Conservation (phyloP, 2,329 filamentous ascomycete genomes). For the Diaporthe sp. region DNA sequence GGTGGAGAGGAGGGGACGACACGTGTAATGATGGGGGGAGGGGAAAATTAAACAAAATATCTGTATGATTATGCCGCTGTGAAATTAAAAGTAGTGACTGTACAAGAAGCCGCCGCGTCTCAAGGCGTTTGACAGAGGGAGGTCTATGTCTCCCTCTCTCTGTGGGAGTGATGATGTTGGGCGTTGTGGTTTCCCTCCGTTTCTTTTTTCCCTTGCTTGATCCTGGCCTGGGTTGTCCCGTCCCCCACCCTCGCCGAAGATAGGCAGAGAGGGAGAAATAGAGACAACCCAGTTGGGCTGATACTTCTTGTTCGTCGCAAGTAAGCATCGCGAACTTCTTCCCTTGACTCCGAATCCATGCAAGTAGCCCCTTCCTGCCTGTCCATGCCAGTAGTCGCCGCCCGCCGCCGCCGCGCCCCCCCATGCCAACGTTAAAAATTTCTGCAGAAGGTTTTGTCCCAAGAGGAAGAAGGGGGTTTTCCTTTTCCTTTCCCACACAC, state of each 20-base stretch:
- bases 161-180: constrained; percentile 19
- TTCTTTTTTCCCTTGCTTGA: constrained; percentile 5
- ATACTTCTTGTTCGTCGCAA: constrained; percentile 33
- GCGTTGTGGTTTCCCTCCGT: constrained; percentile 19
- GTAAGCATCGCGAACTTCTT: constrained; percentile 30
- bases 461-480: not conserved
- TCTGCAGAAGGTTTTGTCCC: constrained; percentile 9
- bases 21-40: not conserved
- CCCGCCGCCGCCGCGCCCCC: not conserved
- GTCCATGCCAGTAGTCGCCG: constrained; percentile 21
- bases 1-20: not conserved
- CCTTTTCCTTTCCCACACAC: not conserved
- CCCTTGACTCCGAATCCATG: constrained; percentile 28
- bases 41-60: not conserved
- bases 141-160: not conserved
- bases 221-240: not conserved
- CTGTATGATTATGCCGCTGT: constrained; percentile 30
- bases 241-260: not conserved
- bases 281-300: constrained; percentile 28
- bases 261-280: constrained; percentile 21
- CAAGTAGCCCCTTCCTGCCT: constrained; percentile 8
- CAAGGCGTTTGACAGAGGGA: not conserved
- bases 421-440: constrained; percentile 20
- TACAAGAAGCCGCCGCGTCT: constrained; percentile 35
- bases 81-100: constrained; percentile 31